phyloP scores from a whole-genome alignment of 2,329 filamentous ascomycete species.

The Ceratocystis diversiconidia region DNA sequence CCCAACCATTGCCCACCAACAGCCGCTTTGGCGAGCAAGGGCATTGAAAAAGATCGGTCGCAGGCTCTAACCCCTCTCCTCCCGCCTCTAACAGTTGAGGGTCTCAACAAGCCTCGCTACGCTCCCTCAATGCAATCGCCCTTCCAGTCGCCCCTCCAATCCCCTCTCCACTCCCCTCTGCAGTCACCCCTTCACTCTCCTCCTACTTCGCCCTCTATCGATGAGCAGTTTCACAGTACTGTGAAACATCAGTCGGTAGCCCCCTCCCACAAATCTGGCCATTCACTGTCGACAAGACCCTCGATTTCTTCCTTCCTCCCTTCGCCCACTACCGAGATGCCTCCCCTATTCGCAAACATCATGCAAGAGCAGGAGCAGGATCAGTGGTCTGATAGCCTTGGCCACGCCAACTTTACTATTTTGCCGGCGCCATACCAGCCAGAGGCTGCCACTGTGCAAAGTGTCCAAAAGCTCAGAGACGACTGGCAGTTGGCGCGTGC shows the following conservation, averaged over 20 bases:
- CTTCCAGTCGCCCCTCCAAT: conserved; percentile 29
- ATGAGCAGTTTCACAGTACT: conserved; percentile 38
- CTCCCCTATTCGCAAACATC: conserved; percentile 40
- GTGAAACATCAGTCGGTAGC: conserved; percentile 25
- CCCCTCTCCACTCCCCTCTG: conserved; percentile 35
- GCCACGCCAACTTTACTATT: conserved; percentile 89
- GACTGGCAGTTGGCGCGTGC: conserved; percentile 73
- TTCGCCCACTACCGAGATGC: conserved; percentile 45
- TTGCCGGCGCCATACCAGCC: conserved; percentile 66
- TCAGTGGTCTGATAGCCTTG: conserved; percentile 71
- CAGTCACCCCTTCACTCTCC: conserved; percentile 81
- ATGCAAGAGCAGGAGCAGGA: conserved; percentile 53
- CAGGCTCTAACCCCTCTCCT: conserved; percentile 70
- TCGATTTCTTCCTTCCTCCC: conserved; percentile 61
- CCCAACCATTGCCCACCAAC: conserved; percentile 34
- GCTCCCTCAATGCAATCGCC: conserved; percentile 25
- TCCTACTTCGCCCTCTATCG: conserved; percentile 33
- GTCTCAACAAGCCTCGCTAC: conserved; percentile 9
- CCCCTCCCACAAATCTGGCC: conserved; percentile 33
- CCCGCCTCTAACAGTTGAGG: conserved; percentile 59
- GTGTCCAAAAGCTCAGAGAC: conserved; percentile 48
- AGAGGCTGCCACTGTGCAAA: conserved; percentile 42
- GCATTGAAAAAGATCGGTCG: conserved; percentile 39
- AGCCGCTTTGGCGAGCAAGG: conserved; percentile 9
- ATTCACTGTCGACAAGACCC: conserved; percentile 42